Percentiles rank a stretch among this genome's conserved stretches.
Evolutionary conservation across 257 asterid species (phyloP).

Genomic region (Fraxinus cuspidata): DNA sequence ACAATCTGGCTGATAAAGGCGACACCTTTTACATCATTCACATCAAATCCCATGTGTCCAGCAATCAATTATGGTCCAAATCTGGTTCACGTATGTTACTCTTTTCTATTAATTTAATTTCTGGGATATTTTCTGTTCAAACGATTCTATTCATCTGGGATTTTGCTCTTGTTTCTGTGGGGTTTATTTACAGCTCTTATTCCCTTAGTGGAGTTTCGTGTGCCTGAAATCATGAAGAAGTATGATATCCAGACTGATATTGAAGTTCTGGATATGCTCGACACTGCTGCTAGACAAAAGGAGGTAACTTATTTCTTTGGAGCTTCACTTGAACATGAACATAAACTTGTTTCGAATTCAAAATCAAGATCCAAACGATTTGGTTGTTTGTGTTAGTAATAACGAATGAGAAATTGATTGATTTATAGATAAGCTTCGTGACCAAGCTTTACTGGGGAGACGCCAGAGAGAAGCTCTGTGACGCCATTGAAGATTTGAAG

Average conservation of each 20-base stretch:
- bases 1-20: conserved; percentile 75
- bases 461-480: conserved; percentile 80
- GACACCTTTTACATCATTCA: conserved; percentile 66
- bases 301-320: conserved; percentile 49
- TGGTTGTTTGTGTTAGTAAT: background rate
- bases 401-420: conserved; percentile 1
- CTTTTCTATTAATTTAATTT: background rate
- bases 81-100: conserved; percentile 71
- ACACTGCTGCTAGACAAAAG: conserved; percentile 80
- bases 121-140: no score
- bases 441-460: conserved; percentile 83
- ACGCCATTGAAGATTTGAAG: conserved; percentile 64
- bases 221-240: conserved; percentile 66
- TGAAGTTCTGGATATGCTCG: conserved; percentile 82
- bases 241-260: conserved; percentile 58
- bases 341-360: no score
- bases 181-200: conserved; percentile 57
- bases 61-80: conserved; percentile 48
- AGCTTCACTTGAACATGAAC: background rate
- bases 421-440: conserved; percentile 60
- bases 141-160: background rate
- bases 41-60: conserved; percentile 53
- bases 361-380: no score
- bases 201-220: conserved; percentile 79
- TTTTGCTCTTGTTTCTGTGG: background rate